Percentiles rank a stretch among this genome's conserved stretches.
Conservation (phyloP, 495 filamentous ascomycete genomes). For the Xeromyces bisporus region DNA sequence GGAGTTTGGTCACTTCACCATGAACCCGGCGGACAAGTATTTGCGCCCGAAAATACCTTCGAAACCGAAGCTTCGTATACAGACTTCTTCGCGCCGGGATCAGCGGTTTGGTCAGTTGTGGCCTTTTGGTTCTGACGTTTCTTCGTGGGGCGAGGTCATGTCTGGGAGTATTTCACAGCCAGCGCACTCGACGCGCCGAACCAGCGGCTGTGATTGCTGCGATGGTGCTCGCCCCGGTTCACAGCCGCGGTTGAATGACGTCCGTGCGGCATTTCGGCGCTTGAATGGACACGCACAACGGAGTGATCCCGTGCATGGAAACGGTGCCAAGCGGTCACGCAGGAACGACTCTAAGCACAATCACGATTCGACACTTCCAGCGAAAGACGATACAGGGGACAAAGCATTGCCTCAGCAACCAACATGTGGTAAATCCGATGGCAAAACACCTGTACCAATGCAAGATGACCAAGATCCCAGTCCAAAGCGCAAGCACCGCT, state of each 20-base stretch:
- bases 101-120: conserved; percentile 17
- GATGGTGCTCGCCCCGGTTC: conserved; percentile 29
- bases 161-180: conserved; percentile 23
- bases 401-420: conserved; percentile 2
- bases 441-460: conserved; percentile 10
- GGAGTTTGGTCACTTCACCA: conserved; percentile 44
- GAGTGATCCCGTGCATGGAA: too few species aligned
- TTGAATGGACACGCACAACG: conserved; percentile 15
- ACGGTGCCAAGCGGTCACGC: too few species aligned
- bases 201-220: too few species aligned
- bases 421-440: conserved; percentile 2
- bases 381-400: not conserved
- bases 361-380: not conserved
- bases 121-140: conserved; percentile 9
- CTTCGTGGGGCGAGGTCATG: conserved; percentile 11
- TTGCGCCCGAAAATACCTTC: conserved; percentile 49
- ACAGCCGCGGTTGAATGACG: conserved; percentile 20
- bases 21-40: conserved; percentile 65
- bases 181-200: conserved; percentile 13
- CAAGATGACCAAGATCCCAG: conserved; percentile 22
- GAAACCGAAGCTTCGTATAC: conserved; percentile 32
- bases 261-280: conserved; percentile 21
- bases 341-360: too few species aligned
- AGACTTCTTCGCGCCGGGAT: conserved; percentile 37
- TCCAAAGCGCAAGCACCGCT: conserved; percentile 6